These are phyloP conservation scores for Moricandia arvensis DNA, from an alignment of 345 rosid species.

Conservation along the genomic window DNA sequence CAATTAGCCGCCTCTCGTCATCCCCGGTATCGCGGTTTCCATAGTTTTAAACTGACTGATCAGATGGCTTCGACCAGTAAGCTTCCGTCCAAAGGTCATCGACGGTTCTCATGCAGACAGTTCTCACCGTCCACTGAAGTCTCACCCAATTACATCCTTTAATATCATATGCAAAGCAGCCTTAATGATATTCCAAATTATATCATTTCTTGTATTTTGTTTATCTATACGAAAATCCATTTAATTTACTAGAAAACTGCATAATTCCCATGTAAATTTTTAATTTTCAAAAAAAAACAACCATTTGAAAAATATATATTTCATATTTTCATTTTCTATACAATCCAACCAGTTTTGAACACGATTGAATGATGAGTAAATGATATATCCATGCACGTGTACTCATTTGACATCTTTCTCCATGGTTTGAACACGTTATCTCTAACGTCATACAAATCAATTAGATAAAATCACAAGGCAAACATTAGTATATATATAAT, in stretches of 20 bases:
- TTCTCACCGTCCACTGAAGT: neutral
- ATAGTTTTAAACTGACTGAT: slow-evolving; percentile 6
- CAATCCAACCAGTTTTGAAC: no score
- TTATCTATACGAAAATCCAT: neutral
- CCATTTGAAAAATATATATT: no score
- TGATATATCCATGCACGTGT: no score
- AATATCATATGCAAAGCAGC: neutral
- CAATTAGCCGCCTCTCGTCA: slow-evolving; percentile 31
- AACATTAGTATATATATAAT: no score
- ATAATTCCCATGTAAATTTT: neutral
- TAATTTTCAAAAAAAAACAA: no score
- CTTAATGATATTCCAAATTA: neutral
- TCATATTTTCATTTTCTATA: no score
- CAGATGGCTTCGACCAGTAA: no score
- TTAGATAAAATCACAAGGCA: neutral
- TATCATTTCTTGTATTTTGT: neutral
- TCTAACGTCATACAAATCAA: neutral
- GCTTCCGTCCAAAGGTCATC: neutral
- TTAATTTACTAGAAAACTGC: neutral
- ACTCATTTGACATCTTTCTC: no score
- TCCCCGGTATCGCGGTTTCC: neutral
- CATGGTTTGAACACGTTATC: neutral
- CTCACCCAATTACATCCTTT: neutral
- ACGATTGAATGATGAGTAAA: no score
- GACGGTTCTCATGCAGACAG: neutral